These are phyloP conservation scores for Uronychia binucleata DNA, from an alignment of 73 alveolate species.

Conservation along the genomic window DNA sequence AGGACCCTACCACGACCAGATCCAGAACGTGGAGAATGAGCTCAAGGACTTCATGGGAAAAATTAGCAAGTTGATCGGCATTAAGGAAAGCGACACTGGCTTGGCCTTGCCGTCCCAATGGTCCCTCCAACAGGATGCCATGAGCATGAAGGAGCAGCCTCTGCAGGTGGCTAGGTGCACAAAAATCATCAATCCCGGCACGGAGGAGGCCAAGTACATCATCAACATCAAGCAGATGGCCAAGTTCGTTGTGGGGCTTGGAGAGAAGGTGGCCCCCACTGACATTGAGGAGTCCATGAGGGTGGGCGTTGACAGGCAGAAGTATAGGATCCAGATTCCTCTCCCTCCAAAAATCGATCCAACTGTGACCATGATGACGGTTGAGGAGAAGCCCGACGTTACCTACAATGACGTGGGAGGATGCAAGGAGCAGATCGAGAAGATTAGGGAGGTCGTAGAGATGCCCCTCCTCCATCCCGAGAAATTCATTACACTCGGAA, in stretches of 20 bases:
- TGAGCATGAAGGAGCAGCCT: slow-evolving; percentile 87
- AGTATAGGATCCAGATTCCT: slow-evolving; percentile 94
- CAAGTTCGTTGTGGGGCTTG: slow-evolving; percentile 98
- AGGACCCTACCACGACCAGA: slow-evolving; percentile 95
- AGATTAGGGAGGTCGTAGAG: slow-evolving; percentile 94
- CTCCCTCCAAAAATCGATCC: slow-evolving; percentile 99
- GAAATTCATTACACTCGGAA: slow-evolving; percentile 88
- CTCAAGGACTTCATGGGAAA: slow-evolving; percentile 77
- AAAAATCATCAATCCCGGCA: slow-evolving; percentile 94
- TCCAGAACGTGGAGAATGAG: slow-evolving; percentile 89
- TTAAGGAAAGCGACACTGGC: slow-evolving; percentile 96
- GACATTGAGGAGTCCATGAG: slow-evolving; percentile 99
- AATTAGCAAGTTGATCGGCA: slow-evolving; percentile 90
- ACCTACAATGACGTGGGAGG: slow-evolving; percentile 99
- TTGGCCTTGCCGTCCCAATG: slow-evolving; percentile 95
- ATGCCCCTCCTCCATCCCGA: slow-evolving; percentile 97
- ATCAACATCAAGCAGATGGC: slow-evolving; percentile 97
- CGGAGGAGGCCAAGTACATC: slow-evolving; percentile 95
- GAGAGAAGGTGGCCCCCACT: slow-evolving; percentile 98
- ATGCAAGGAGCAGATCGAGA: slow-evolving; percentile 91
- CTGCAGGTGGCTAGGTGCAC: slow-evolving; percentile 95
- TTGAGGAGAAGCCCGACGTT: slow-evolving; percentile 99
- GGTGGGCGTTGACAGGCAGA: slow-evolving; percentile 96
- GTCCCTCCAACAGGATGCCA: slow-evolving; percentile 89
- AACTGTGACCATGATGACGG: slow-evolving; percentile 99